Evolutionary conservation across 768 basidiomycete genomes (phyloP), one percentile per base, ranked within the genome.

Genomic region (Suillus clintonianus): DNA sequence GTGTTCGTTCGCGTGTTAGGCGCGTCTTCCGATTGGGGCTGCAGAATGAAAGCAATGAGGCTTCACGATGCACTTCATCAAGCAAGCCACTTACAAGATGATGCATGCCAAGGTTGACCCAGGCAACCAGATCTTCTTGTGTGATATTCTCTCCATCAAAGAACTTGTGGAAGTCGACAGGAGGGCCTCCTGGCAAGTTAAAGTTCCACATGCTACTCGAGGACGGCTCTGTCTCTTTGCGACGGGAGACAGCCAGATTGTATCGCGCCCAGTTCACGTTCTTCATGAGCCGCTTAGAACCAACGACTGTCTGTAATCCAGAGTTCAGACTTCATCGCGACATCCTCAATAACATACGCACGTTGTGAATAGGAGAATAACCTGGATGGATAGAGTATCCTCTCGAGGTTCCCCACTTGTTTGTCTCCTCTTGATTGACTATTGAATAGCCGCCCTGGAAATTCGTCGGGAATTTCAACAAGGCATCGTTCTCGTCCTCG

Each of bases 251-350:
- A 1, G 85, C 85, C 5, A 88, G 73, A 69, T 86, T 85, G 70
- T 89, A 85, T 39, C 85, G 81, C 3, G 87, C 88, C 85, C 87
- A 90, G 67, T 89, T 86, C 4, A 83, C 86, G 59, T 89, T 89
- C 39, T 86, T 82, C 55, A 83, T 72, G 9, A 86, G 77, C 2
- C 87, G 81, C 73, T 88, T 88, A 39, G 83, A 86, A 6, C 87
- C 82, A 0, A 87, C 79, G 57, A 85, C 82, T 5, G 84, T 84
- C 86, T 86, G 66, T 1, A 27, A 62, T 34, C 39, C 24, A 43
- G 47, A 37, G 11, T 15, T 70, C 56, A 62, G 59, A 1, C 39
- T n/a, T 27, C 9, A 1, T 39, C 8, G 7, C 9, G 22, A 4
- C 19, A 4, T 24, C 13, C 3, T 8, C 22, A 2, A 51, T 30